Base-by-base conservation (phyloP, 371 early-diverging fungal genomes). In the Coemansia sp. region DNA sequence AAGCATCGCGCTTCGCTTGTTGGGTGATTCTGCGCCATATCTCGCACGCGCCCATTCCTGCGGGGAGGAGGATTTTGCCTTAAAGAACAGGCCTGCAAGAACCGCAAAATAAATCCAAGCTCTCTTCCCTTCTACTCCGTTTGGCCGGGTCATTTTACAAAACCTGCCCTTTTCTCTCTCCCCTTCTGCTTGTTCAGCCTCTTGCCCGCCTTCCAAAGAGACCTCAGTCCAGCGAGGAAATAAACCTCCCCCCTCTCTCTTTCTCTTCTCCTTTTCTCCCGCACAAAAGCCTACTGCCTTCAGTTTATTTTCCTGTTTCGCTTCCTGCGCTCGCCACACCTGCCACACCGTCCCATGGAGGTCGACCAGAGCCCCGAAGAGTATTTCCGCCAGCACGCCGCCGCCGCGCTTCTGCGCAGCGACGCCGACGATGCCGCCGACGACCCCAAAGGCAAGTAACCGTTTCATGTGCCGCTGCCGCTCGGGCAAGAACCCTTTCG, bases 351-450 rank as follows among this genome's bases (percentile, higher is more conserved):
- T 3, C 20, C 30, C 10, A 74, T 74, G 74, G 69, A 74, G 41
- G 62, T 74, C 40, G 61, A 61, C 65, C 55, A 61, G 65, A 75
- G 67, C 30, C 76, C 72, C 33, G 76, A 75, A 52, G 76, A 75
- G 40, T 75, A 75, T 61, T 75, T 75, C 30, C 69, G 67, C 61
- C 76, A 66, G 42, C 55, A 71, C 45, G 72, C 76, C 20, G 70
- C 70, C 38, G 67, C 66, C 8, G 66, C 66, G 36, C 60, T 71
- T 8, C 51, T 71, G 50, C 76, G 57, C 33, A 66, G 54, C 59
- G 61, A 59, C 58, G 69, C 59, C 10, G 72, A 69, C 43, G 63
- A 56, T 16, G 45, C 43, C 5, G 48, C 49, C 26, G 72, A 70
- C 57, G 63, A 66, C 58, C 4, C 30, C 38, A 69, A 69, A 62